Evolutionary conservation across 305 asterid genomes (phyloP).

Genomic region (Rubia peregrina): DNA sequence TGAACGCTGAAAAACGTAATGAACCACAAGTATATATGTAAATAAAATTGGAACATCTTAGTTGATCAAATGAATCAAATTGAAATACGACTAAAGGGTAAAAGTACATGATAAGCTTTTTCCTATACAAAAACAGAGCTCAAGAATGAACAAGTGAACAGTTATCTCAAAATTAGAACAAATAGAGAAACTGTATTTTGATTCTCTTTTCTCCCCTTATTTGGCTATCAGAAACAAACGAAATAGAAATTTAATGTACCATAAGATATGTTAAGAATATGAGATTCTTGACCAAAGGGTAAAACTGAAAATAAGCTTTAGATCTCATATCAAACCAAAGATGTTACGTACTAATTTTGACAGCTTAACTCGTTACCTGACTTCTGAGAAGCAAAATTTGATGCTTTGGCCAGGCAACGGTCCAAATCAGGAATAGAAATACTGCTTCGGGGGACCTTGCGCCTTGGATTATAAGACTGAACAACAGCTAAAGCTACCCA

Average conservation of each 20-base stretch:
- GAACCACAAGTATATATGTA: not conserved
- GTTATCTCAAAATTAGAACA: not conserved
- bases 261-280: not conserved
- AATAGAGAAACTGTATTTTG: not conserved
- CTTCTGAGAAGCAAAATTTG: constrained; percentile 64
- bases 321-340: not conserved
- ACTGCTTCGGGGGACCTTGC: constrained; percentile 72
- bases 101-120: not conserved
- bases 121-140: not conserved
- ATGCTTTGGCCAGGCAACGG: constrained; percentile 75
- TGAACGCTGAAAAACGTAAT: not conserved
- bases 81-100: not conserved
- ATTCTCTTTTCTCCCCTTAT: not conserved
- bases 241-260: not conserved
- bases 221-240: not conserved
- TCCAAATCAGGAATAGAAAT: constrained; percentile 70
- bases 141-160: not conserved
- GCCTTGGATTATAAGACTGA: constrained; percentile 76
- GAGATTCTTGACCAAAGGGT: not conserved
- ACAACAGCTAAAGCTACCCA: constrained; percentile 93
- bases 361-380: constrained; percentile 40
- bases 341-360: not conserved
- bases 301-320: not conserved
- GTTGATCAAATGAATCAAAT: not conserved
- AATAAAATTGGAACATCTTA: not conserved